A percentile compares a stretch with the other conserved stretches of the same genome.
phyloP scores from a whole-genome alignment of 2,329 filamentous ascomycete genomes.

The Piedraia hortae region DNA sequence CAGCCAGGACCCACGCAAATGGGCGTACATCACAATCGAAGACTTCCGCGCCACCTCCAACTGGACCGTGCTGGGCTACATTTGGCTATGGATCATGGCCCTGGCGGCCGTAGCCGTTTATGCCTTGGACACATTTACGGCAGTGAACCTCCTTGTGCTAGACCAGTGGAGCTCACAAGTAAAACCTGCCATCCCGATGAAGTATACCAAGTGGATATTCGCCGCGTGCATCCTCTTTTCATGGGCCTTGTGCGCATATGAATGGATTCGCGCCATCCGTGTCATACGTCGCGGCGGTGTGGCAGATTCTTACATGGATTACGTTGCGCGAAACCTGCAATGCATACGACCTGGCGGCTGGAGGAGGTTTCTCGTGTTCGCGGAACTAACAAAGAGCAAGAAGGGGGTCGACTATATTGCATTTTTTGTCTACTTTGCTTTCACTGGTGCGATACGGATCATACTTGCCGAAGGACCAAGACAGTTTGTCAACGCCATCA shows the following conservation, averaged over 20 bases:
- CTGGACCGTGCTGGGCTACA: conserved; percentile 52
- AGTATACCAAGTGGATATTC: conserved; percentile 83
- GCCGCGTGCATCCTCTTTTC: conserved; percentile 76
- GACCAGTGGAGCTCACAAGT: conserved; percentile 71
- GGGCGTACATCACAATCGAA: conserved; percentile 53
- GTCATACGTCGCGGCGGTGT: conserved; percentile 69
- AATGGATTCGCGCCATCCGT: conserved; percentile 51
- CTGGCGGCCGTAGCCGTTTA: conserved; percentile 62
- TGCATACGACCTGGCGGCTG: conserved; percentile 61
- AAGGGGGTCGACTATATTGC: conserved; percentile 79
- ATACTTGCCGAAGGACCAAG: conserved; percentile 78
- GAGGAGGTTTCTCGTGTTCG: conserved; percentile 76
- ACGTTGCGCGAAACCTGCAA: conserved; percentile 58
- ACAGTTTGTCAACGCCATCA: conserved; percentile 72
- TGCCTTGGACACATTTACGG: conserved; percentile 73
- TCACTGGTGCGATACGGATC: conserved; percentile 63
- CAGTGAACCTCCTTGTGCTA: conserved; percentile 70
- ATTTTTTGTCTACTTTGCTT: conserved; percentile 69
- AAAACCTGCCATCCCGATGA: conserved; percentile 46
- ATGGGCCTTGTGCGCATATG: conserved; percentile 52
- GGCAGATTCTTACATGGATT: conserved; percentile 76
- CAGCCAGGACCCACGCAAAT: conserved; percentile 32
- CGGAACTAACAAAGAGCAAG: conserved; percentile 68
- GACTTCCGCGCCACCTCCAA: conserved; percentile 73
- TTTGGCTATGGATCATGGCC: conserved; percentile 57